These are phyloP conservation scores for Aureobasidium sp. DNA, from an alignment of 2,329 filamentous ascomycete species.

Conservation along the genomic window DNA sequence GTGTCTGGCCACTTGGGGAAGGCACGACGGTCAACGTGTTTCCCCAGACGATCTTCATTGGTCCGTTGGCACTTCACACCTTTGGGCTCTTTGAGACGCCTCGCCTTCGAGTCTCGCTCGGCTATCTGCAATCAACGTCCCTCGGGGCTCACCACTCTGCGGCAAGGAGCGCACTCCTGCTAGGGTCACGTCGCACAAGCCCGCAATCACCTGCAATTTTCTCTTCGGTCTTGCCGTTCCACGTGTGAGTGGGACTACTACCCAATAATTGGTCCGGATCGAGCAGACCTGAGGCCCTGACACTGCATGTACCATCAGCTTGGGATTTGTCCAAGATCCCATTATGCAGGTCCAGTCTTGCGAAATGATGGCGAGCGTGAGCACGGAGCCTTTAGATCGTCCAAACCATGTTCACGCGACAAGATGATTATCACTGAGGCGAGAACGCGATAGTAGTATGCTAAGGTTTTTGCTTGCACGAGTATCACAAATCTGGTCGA, in stretches of 20 bases:
- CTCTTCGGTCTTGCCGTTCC: neutral
- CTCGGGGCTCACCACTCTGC: neutral
- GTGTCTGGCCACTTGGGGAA: neutral
- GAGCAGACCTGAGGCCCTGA: neutral
- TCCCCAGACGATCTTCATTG: neutral
- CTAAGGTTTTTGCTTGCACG: neutral
- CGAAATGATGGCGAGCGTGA: neutral
- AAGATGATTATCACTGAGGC: neutral
- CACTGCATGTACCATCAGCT: neutral
- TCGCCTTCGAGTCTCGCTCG: slow-evolving; percentile 3
- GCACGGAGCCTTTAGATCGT: neutral
- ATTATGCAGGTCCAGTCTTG: neutral
- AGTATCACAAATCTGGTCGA: neutral
- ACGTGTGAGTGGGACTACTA: slow-evolving; percentile 5
- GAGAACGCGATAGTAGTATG: neutral
- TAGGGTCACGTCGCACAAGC: neutral
- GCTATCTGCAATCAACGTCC: slow-evolving; percentile 3
- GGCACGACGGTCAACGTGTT: neutral
- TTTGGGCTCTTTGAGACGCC: neutral
- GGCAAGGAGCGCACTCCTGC: neutral
- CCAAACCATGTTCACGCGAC: neutral
- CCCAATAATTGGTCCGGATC: neutral
- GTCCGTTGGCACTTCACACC: neutral
- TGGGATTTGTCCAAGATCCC: neutral
- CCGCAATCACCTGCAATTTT: neutral